These are phyloP conservation scores for Escallonia rubra DNA, from an alignment of 129 eudicot genomes.

Conservation along the genomic window DNA sequence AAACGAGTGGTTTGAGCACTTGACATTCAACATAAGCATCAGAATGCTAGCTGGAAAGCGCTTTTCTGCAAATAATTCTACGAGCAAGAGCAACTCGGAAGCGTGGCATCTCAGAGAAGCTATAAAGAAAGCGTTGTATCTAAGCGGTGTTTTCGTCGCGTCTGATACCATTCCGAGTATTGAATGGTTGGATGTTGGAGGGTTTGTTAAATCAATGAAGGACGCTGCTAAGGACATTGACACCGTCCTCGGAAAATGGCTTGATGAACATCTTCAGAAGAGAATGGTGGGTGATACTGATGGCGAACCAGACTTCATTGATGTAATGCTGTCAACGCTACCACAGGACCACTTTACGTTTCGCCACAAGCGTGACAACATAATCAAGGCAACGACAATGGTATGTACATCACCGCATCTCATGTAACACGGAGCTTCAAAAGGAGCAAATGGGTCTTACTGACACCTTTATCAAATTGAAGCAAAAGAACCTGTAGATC, in stretches of 20 bases:
- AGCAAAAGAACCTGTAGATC: too few relatives aligned
- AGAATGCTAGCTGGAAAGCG: constrained; percentile 48
- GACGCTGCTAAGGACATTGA: constrained; percentile 37
- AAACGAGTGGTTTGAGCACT: constrained; percentile 36
- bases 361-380: constrained; percentile 24
- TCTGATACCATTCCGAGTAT: constrained; percentile 48
- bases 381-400: constrained; percentile 55
- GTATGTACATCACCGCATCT: constrained; percentile 17
- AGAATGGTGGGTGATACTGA: constrained; percentile 1
- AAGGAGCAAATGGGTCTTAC: too few relatives aligned
- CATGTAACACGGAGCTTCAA: too few relatives aligned
- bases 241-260: constrained; percentile 34
- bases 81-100: constrained; percentile 9
- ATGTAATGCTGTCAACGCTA: constrained; percentile 45
- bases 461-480: too few relatives aligned
- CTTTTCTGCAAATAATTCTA: constrained; percentile 13
- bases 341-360: constrained; percentile 13
- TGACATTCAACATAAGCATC: constrained; percentile 35
- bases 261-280: constrained; percentile 41
- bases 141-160: constrained; percentile 52
- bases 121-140: constrained; percentile 45
- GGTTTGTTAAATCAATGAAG: constrained; percentile 50
- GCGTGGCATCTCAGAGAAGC: constrained; percentile 34
- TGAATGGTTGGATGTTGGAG: constrained; percentile 65
- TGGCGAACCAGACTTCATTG: constrained; percentile 38